phyloP scores from a whole-genome alignment of 768 basidiomycete genomes.

The Tephrocybe sp. region DNA sequence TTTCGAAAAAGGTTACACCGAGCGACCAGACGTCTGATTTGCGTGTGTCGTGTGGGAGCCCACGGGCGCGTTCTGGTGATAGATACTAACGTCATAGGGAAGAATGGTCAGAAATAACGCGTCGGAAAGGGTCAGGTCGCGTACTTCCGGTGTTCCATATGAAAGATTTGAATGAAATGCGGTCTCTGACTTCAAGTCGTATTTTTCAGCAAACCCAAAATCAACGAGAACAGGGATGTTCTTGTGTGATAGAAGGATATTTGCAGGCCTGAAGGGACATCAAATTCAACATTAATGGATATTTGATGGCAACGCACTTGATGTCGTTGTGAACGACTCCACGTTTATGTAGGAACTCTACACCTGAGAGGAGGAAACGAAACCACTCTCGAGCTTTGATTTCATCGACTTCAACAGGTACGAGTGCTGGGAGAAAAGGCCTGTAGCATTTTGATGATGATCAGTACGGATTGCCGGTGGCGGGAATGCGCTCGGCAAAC shows the following conservation, averaged over 20 bases:
- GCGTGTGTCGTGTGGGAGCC: constrained; percentile 88
- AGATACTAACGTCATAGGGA: constrained; percentile 68
- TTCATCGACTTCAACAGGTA: constrained; percentile 88
- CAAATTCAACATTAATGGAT: background rate
- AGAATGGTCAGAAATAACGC: constrained; percentile 2
- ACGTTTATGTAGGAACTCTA: constrained; percentile 79
- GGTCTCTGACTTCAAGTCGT: constrained; percentile 57
- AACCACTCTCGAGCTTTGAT: constrained; percentile 79
- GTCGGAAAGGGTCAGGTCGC: constrained; percentile 7
- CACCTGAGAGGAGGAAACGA: constrained; percentile 72
- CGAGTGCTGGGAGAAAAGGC: constrained; percentile 81
- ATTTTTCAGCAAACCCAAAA: constrained; percentile 93
- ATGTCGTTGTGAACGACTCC: constrained; percentile 93
- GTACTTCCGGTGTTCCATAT: constrained; percentile 89
- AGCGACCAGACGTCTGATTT: constrained; percentile 89
- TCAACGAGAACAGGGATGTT: constrained; percentile 89
- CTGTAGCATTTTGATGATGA: constrained; percentile 40
- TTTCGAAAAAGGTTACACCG: constrained; percentile 91
- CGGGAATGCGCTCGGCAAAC: constrained; percentile 10
- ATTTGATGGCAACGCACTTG: constrained; percentile 54
- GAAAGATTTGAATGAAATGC: constrained; percentile 82
- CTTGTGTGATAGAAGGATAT: constrained; percentile 79
- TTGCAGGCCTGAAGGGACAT: constrained; percentile 67
- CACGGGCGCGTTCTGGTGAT: constrained; percentile 87
- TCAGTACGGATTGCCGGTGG: constrained; percentile 6